Evolutionary conservation across 805 yeast genomes (phyloP), one percentile per base, ranked within the genome.

Genomic region (Ogataea populi-albae): DNA sequence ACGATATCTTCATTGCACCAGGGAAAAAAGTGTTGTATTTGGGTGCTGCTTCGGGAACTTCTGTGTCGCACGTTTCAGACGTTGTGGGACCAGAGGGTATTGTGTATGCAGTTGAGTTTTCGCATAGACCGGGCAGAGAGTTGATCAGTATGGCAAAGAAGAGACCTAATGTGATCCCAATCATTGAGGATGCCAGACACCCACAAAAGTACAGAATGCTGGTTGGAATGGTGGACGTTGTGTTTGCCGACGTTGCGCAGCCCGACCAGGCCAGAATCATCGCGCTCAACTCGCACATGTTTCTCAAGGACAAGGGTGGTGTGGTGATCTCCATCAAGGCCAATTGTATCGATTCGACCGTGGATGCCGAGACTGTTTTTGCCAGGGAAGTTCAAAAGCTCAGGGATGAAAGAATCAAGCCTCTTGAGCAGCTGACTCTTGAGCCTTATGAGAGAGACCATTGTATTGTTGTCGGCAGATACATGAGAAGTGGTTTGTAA

Each of bases 371-470:
- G 77, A 89, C 97, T 43, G 98, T 93, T 49, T 93, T 93, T 62
- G 98, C 98, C 45, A 86, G 98, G 75, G 98, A 93, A 75, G 97
- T 93, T 43, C 97, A 93, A 72, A 93, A 93, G 69, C 80, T 93
- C 71, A 82, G 98, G 73, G 98, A 91, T 71, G 98, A 93, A 77
- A 83, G 95, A 69, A 86, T 93, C 68, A 93, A 93, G 74, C 98
- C 98, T 48, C 73, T 89, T 61, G 98, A 93, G 73, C 98, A 93
- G 77, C 80, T 93, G 69, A 93, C 98, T 37, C 79, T 93, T 68
- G 98, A 91, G 77, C 98, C 98, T 67, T 93, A 93, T 72, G 98
- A 93, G 79, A 87, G 98, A 77, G 98, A 93, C 65, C 98, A 93
- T 75, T 91, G 98, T 83, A 86, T 93, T 62, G 98, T 93, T 56